phyloP scores from a whole-genome alignment of 441 rosid species.

The Syzygium malaccense region DNA sequence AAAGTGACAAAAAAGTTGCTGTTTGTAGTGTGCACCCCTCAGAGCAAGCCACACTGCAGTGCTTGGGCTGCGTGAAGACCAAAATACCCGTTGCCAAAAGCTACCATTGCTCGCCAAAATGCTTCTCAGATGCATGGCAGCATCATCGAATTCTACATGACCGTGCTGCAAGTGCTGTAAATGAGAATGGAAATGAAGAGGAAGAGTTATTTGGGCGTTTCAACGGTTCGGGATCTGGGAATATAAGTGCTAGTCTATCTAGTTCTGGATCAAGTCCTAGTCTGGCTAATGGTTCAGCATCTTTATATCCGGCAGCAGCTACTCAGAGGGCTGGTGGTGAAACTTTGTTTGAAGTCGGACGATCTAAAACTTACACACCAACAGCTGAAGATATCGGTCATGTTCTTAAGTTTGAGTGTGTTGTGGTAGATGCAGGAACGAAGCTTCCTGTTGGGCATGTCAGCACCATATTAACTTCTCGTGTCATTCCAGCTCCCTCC shows the following conservation, averaged over 20 bases:
- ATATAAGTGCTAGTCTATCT: constrained; percentile 11
- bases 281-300: constrained; percentile 15
- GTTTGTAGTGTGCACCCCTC: constrained; percentile 40
- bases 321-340: constrained; percentile 18
- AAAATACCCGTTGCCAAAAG: constrained; percentile 28
- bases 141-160: constrained; percentile 30
- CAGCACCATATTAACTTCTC: constrained; percentile 20
- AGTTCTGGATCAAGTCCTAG: constrained; percentile 26
- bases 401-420: constrained; percentile 36
- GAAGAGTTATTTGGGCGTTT: constrained; percentile 13
- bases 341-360: constrained; percentile 34
- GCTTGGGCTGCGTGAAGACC: constrained; percentile 27
- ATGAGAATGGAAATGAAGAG: constrained; percentile 16
- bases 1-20: constrained; percentile 13
- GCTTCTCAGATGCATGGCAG: constrained; percentile 38
- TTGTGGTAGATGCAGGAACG: constrained; percentile 24
- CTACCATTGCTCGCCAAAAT: constrained; percentile 36
- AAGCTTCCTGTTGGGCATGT: constrained; percentile 17
- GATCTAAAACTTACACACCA: constrained; percentile 42
- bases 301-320: constrained; percentile 14
- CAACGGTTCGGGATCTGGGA: constrained; percentile 16
- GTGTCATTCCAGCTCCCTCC: constrained; percentile 39
- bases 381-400: constrained; percentile 30
- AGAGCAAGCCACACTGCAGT: constrained; percentile 38
- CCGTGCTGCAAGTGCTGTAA: constrained; percentile 16